Percentiles rank a stretch among this genome's conserved stretches.
phyloP scores from a whole-genome alignment of 1,139 yeast genomes.

The Keqinozyma sinolaborantium region DNA sequence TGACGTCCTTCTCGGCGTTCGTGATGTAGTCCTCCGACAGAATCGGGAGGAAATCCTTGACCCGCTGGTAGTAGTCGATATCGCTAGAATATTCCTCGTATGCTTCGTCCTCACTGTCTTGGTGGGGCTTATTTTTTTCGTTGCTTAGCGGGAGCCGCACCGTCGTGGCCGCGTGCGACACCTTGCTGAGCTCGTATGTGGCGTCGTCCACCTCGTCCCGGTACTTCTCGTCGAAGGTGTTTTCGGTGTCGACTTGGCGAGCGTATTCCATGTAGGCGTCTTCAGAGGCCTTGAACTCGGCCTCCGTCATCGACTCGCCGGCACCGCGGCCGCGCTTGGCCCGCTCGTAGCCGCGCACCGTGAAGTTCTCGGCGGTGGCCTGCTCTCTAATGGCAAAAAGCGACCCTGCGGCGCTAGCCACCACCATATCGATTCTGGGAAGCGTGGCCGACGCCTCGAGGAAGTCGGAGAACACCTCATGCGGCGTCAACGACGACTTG shows the following conservation, averaged over 20 bases:
- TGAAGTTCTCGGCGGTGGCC: constrained; percentile 33
- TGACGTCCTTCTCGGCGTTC: constrained; percentile 16
- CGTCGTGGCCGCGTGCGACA: constrained; percentile 1
- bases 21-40: constrained; percentile 1
- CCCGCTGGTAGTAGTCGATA: constrained; percentile 2
- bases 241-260: background rate
- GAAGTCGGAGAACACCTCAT: constrained; percentile 33
- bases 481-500: constrained; percentile 31
- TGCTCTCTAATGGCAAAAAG: constrained; percentile 34
- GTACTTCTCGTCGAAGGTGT: background rate
- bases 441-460: constrained; percentile 35
- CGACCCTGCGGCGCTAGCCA: constrained; percentile 49
- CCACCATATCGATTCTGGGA: constrained; percentile 45
- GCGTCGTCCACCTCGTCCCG: background rate
- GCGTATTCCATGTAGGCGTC: background rate
- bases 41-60: constrained; percentile 1
- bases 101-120: constrained; percentile 1
- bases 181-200: background rate
- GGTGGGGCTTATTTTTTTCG: constrained; percentile 7
- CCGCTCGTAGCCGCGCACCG: constrained; percentile 12
- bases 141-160: constrained; percentile 11
- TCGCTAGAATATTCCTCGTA: background rate
- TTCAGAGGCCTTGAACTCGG: constrained; percentile 1
- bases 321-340: constrained; percentile 1
- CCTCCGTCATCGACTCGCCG: constrained; percentile 6